Conservation (phyloP, 768 basidiomycete genomes). For the Crepidotus variabilis region DNA sequence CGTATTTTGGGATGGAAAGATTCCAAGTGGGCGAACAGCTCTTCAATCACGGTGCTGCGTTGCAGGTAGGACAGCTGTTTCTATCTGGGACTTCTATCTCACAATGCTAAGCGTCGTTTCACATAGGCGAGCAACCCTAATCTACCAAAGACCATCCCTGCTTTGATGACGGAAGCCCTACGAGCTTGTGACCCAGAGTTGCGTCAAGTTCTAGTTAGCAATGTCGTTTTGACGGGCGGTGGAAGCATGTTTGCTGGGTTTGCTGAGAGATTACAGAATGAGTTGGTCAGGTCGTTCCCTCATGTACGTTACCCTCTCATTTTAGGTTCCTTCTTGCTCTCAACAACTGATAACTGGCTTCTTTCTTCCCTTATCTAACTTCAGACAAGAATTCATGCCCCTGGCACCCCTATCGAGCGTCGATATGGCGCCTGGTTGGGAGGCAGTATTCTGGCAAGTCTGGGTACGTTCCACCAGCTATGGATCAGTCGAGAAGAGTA, state of each 20-base stretch:
- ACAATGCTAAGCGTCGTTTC: neutral
- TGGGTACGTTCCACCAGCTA: conserved; percentile 97
- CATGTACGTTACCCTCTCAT: conserved; percentile 52
- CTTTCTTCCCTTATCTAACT: neutral
- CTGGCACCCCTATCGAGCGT: conserved; percentile 87
- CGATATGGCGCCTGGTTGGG: conserved; percentile 94
- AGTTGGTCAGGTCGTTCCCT: conserved; percentile 70
- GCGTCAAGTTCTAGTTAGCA: conserved; percentile 84
- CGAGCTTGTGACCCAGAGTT: conserved; percentile 88
- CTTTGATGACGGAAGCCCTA: conserved; percentile 74
- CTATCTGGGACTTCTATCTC: neutral
- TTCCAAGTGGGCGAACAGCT: conserved; percentile 85
- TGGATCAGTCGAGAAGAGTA: conserved; percentile 95
- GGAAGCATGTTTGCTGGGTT: conserved; percentile 86
- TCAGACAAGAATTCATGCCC: conserved; percentile 87
- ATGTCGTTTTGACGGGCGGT: conserved; percentile 95
- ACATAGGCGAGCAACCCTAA: conserved; percentile 52
- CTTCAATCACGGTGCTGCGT: conserved; percentile 67
- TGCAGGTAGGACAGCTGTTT: conserved; percentile 37
- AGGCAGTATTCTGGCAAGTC: conserved; percentile 88
- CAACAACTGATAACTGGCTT: neutral
- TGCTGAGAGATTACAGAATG: conserved; percentile 74
- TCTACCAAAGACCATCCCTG: conserved; percentile 71
- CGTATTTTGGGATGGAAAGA: conserved; percentile 78
- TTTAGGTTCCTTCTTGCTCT: neutral